phyloP scores from a whole-genome alignment of 2,329 filamentous ascomycete genomes.

The Mycocentrospora acerina region DNA sequence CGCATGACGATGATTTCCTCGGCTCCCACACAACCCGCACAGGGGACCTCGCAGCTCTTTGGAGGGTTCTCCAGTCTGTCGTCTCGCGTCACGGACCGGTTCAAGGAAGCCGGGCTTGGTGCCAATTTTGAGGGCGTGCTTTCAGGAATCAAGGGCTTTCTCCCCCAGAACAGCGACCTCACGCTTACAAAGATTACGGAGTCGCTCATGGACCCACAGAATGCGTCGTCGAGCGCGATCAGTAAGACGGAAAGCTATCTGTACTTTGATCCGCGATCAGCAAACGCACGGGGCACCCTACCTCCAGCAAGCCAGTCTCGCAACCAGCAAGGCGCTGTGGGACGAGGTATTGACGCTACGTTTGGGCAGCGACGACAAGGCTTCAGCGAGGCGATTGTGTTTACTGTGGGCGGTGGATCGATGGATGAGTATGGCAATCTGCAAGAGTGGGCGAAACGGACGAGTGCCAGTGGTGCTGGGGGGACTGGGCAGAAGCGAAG shows the following conservation, averaged over 20 bases:
- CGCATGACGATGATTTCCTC: conserved; percentile 98
- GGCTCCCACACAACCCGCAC: conserved; percentile 65
- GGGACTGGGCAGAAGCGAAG: conserved; percentile 66
- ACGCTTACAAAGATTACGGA: conserved; percentile 98
- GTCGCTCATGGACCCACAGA: conserved; percentile 93
- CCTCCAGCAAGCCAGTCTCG: conserved; percentile 69
- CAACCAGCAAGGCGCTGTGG: conserved; percentile 44
- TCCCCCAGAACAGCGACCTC: conserved; percentile 93
- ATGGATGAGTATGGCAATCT: conserved; percentile 99
- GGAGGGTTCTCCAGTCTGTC: conserved; percentile 91
- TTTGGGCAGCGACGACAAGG: conserved; percentile 91
- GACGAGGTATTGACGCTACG: conserved; percentile 70
- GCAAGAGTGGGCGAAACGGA: conserved; percentile 90
- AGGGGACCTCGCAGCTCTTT: conserved; percentile 77
- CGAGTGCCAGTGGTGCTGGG: conserved; percentile 57
- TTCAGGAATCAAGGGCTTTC: conserved; percentile 94
- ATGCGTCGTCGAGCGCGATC: conserved; percentile 87
- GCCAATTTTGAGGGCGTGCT: conserved; percentile 93
- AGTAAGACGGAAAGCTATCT: conserved; percentile 95
- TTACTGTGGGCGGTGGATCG: conserved; percentile 87
- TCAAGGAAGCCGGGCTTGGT: conserved; percentile 85
- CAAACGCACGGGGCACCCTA: conserved; percentile 89
- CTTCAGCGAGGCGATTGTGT: conserved; percentile 89
- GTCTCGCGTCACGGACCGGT: conserved; percentile 85
- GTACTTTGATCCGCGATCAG: conserved; percentile 93